Conservation (phyloP, 2,329 filamentous ascomycete genomes). For the Raffaelea albimanens region DNA sequence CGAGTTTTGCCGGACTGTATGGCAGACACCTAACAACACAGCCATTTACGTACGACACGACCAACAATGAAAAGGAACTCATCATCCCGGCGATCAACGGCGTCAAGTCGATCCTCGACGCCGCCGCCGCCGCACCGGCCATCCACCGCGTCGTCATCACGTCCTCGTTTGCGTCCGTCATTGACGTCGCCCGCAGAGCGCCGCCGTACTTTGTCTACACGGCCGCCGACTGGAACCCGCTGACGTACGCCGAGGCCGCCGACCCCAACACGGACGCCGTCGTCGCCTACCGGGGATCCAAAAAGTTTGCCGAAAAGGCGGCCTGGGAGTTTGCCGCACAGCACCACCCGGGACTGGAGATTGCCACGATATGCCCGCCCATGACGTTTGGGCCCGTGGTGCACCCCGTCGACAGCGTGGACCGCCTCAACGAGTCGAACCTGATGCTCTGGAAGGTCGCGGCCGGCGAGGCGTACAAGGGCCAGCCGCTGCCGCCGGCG, state of each 20-base stretch:
- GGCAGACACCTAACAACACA: constrained; percentile 9
- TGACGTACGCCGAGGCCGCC: constrained; percentile 33
- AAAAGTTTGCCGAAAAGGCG: constrained; percentile 43
- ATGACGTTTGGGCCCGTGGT: constrained; percentile 11
- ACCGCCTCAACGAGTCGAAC: constrained; percentile 10
- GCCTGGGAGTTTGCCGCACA: constrained; percentile 41
- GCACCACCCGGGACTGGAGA: constrained; percentile 33
- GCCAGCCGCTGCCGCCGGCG: constrained; percentile 12
- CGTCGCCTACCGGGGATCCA: constrained; percentile 43
- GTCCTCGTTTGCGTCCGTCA: constrained; percentile 12
- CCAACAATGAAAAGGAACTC: constrained; percentile 33
- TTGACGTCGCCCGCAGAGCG: constrained; percentile 16
- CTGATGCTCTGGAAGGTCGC: constrained; percentile 10
- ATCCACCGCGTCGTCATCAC: constrained; percentile 19
- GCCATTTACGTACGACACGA: constrained; percentile 28
- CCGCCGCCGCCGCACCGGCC: constrained; percentile 18
- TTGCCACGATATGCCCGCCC: constrained; percentile 22
- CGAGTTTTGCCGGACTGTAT: no score
- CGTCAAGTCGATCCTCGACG: constrained; percentile 29
- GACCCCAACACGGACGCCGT: constrained; percentile 21
- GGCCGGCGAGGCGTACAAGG: no score
- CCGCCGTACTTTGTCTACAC: constrained; percentile 22
- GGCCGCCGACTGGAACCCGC: constrained; percentile 45
- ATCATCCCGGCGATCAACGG: constrained; percentile 36
- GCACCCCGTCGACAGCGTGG: neutral